A percentile compares a stretch with the other conserved stretches of the same genome.
Conservation (phyloP, 345 rosid species). For the Acer saccharum region DNA sequence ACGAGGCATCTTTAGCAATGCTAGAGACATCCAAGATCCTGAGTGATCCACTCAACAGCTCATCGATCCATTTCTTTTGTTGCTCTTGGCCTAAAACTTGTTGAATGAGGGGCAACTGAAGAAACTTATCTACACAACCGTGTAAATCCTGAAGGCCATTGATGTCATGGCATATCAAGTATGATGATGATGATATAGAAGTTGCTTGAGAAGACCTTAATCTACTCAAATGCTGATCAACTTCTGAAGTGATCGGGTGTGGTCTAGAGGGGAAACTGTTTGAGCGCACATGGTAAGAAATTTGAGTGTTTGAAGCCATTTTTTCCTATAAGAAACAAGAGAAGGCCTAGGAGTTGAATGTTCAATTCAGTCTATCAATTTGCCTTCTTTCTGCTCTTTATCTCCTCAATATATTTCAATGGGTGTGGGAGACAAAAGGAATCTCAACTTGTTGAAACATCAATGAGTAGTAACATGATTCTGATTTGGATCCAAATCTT, state of each 20-base stretch:
- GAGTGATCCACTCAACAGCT: constrained; percentile 24
- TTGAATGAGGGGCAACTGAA: too few relatives aligned
- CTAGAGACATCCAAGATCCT: constrained; percentile 30
- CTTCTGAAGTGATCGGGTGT: constrained; percentile 43
- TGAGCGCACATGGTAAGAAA: constrained; percentile 43
- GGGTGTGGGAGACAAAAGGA: background rate
- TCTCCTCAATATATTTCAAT: background rate
- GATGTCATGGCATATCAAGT: constrained; percentile 17
- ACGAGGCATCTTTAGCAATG: too few relatives aligned
- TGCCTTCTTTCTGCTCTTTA: background rate
- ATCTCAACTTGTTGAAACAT: background rate
- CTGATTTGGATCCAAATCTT: constrained; percentile 12
- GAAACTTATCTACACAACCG: constrained; percentile 30
- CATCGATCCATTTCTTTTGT: constrained; percentile 29
- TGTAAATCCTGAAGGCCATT: constrained; percentile 34
- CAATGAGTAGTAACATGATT: background rate
- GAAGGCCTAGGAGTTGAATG: constrained; percentile 6
- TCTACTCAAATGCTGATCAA: constrained; percentile 37
- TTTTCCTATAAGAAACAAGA: background rate
- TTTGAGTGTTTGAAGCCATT: constrained; percentile 32
- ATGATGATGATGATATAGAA: constrained; percentile 10
- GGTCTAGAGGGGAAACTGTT: constrained; percentile 48
- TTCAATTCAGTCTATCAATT: background rate
- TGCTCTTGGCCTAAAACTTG: constrained; percentile 4
- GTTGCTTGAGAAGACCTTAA: constrained; percentile 22